phyloP scores from a whole-genome alignment of 192 early-diverging fungal genomes.

The Gonapodya prolifera region DNA sequence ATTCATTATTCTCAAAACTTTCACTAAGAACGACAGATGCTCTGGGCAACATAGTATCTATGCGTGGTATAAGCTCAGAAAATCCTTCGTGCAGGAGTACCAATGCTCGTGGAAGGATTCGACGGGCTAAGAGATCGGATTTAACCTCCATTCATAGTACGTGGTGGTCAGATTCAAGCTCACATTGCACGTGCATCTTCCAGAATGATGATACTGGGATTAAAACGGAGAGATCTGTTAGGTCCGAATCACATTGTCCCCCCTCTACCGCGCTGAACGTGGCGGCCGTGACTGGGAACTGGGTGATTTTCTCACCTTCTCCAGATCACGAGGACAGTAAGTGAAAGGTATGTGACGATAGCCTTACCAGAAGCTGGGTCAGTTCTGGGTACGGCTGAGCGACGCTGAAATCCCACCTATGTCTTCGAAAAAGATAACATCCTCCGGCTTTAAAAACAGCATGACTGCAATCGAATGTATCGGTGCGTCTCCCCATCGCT shows the following conservation, averaged over 20 bases:
- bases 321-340: neutral
- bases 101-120: neutral
- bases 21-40: no score
- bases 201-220: neutral
- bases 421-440: constrained; percentile 64
- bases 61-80: no score
- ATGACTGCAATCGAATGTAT: constrained; percentile 56
- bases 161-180: neutral
- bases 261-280: no score
- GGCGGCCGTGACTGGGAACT: neutral
- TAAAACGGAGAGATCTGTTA: neutral
- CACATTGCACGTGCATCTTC: neutral
- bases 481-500: constrained; percentile 66
- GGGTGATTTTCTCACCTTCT: neutral
- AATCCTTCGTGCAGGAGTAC: neutral
- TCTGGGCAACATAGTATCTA: no score
- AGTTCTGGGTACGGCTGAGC: neutral
- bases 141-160: neutral
- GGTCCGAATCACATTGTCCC: no score
- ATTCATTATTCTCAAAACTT: no score
- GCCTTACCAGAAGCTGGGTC: neutral
- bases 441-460: constrained; percentile 36
- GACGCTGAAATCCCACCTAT: constrained; percentile 25
- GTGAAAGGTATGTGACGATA: neutral
- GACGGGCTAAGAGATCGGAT: neutral